A percentile compares a stretch with the other conserved stretches of the same genome.
Evolutionary conservation across 257 asterid species (phyloP).

Genomic region (Perilla frutescens): DNA sequence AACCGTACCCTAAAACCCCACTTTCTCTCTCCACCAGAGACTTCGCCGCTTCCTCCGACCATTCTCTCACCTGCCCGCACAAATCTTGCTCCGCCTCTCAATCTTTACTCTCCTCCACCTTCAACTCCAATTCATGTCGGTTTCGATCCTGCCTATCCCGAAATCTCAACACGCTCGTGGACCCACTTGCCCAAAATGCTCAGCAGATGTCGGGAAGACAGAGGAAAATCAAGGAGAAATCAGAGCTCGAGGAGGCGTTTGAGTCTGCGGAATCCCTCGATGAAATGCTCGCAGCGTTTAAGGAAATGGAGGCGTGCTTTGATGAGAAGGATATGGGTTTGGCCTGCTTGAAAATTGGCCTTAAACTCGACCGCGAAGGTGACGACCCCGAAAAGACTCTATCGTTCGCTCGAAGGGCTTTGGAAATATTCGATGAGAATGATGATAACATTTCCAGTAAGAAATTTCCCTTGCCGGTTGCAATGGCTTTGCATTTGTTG

Average conservation of each 20-base stretch:
- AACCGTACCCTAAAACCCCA: conserved; percentile 40
- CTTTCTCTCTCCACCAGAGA: conserved; percentile 43
- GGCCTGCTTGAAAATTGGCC: conserved; percentile 83
- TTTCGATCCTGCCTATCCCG: conserved; percentile 38
- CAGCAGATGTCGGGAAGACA: conserved; percentile 67
- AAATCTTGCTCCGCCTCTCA: conserved; percentile 42
- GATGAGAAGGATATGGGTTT: conserved; percentile 79
- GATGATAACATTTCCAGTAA: conserved; percentile 36
- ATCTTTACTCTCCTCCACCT: conserved; percentile 31
- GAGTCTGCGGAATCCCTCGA: conserved; percentile 78
- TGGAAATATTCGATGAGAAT: conserved; percentile 59
- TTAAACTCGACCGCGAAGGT: conserved; percentile 81
- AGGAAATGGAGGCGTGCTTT: conserved; percentile 67
- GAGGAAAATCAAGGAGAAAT: conserved; percentile 63
- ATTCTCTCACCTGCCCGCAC: conserved; percentile 37
- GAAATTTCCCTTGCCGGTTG: conserved; percentile 69
- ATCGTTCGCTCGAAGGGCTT: conserved; percentile 74
- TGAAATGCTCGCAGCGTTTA: conserved; percentile 75
- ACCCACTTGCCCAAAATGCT: conserved; percentile 42
- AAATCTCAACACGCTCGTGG: conserved; percentile 52
- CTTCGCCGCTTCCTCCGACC: not conserved
- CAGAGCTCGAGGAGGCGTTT: conserved; percentile 80
- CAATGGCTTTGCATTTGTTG: conserved; percentile 85
- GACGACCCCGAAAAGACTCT: conserved; percentile 74
- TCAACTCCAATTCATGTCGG: conserved; percentile 32